Percentiles rank a stretch among this genome's conserved stretches.
Evolutionary conservation across 106 monocot species (phyloP).

Genomic region (Allium sativum): DNA sequence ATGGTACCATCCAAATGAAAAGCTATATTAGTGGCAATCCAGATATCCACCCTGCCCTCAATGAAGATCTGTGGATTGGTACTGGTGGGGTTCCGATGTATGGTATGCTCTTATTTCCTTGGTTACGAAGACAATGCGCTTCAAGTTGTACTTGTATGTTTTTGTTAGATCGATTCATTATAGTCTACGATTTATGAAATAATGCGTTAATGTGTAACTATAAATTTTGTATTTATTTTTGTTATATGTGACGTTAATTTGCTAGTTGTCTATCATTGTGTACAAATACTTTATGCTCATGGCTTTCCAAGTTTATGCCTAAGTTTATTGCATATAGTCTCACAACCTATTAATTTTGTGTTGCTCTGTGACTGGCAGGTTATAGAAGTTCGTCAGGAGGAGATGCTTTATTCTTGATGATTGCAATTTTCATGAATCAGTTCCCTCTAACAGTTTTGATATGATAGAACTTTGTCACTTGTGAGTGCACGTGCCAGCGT

Average conservation of each 20-base stretch:
- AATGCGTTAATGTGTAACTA: not conserved
- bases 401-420: constrained; percentile 82
- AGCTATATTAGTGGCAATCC: constrained; percentile 96
- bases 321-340: not conserved
- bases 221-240: not conserved
- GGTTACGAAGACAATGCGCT: not conserved
- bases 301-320: not conserved
- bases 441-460: constrained; percentile 88
- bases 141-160: not conserved
- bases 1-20: constrained; percentile 99
- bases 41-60: constrained; percentile 89
- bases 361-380: constrained; percentile 27
- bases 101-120: constrained; percentile 33
- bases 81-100: constrained; percentile 49
- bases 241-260: not conserved
- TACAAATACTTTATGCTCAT: not conserved
- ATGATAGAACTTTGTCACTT: constrained; percentile 68
- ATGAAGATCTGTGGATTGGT: constrained; percentile 92
- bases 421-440: constrained; percentile 97
- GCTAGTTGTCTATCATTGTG: not conserved
- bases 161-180: not conserved
- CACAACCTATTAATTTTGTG: not conserved
- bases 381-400: constrained; percentile 84
- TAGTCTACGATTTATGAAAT: not conserved
- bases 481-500: constrained; percentile 27